phyloP scores from a whole-genome alignment of 2,329 filamentous ascomycete species.

The Aureobasidium sp. region DNA sequence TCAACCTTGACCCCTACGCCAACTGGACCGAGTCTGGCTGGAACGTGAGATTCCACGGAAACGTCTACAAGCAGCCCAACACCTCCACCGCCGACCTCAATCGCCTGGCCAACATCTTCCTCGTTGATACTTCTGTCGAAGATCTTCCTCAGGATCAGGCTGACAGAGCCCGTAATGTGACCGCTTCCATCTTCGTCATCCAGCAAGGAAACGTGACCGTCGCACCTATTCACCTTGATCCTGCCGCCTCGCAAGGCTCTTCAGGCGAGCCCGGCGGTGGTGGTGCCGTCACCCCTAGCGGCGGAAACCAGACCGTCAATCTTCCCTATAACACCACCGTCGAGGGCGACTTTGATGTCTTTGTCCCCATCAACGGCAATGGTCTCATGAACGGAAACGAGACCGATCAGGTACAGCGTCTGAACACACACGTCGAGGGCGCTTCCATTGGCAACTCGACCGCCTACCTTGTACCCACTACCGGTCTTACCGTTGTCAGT shows the following conservation, averaged over 20 bases:
- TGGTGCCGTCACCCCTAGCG: constrained; percentile 43
- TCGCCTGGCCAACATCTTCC: constrained; percentile 59
- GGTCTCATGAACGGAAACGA: constrained; percentile 55
- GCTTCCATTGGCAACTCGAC: constrained; percentile 61
- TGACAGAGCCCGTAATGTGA: constrained; percentile 64
- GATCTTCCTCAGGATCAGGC: constrained; percentile 51
- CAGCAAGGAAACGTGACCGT: constrained; percentile 59
- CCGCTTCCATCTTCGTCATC: constrained; percentile 63
- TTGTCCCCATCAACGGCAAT: constrained; percentile 54
- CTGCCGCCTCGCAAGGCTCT: constrained; percentile 48
- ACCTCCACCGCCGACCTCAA: constrained; percentile 57
- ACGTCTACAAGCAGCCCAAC: constrained; percentile 72
- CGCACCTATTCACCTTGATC: constrained; percentile 49
- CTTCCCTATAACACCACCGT: constrained; percentile 57
- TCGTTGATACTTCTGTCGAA: constrained; percentile 55
- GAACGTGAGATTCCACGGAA: constrained; percentile 69
- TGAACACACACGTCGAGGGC: constrained; percentile 60
- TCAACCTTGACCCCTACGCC: constrained; percentile 59
- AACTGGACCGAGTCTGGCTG: constrained; percentile 73
- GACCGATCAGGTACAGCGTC: constrained; percentile 55
- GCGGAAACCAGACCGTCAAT: constrained; percentile 53
- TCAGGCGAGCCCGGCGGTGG: constrained; percentile 41
- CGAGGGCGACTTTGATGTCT: constrained; percentile 65
- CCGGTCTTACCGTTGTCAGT: constrained; percentile 62
- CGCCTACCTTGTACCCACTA: constrained; percentile 63